phyloP scores from a whole-genome alignment of 2,329 filamentous ascomycete species.

The Fusarium siculi region DNA sequence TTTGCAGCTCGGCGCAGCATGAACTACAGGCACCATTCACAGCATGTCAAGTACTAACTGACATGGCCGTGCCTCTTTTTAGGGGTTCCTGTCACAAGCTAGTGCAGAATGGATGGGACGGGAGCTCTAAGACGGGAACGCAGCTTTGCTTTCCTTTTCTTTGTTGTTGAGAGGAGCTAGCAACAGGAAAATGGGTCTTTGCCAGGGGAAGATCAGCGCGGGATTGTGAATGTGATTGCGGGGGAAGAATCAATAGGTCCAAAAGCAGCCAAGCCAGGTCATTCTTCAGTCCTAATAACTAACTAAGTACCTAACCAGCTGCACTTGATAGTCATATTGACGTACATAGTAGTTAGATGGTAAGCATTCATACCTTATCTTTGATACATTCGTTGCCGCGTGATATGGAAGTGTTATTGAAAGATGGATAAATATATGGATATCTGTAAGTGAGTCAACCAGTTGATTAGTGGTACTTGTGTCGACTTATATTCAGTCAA shows the following conservation, averaged over 20 bases:
- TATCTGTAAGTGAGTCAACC: neutral
- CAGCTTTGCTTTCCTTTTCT: conserved; percentile 11
- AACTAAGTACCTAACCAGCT: neutral
- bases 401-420: neutral
- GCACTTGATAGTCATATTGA: conserved; percentile 20
- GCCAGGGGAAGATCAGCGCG: conserved; percentile 9
- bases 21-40: neutral
- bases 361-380: conserved; percentile 8
- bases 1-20: neutral
- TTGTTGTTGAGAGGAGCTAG: conserved; percentile 10
- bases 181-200: conserved; percentile 3
- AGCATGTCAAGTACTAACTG: neutral
- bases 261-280: conserved; percentile 15
- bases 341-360: neutral
- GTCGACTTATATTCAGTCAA: neutral
- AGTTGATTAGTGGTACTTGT: neutral
- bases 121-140: neutral
- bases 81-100: conserved; percentile 8
- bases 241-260: conserved; percentile 12
- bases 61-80: neutral
- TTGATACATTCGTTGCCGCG: neutral
- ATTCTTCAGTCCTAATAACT: neutral
- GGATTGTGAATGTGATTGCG: conserved; percentile 4
- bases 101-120: conserved; percentile 18
- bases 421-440: neutral